Base-by-base conservation (phyloP, 345 rosid genomes). In the Arabidopsis thaliana region DNA sequence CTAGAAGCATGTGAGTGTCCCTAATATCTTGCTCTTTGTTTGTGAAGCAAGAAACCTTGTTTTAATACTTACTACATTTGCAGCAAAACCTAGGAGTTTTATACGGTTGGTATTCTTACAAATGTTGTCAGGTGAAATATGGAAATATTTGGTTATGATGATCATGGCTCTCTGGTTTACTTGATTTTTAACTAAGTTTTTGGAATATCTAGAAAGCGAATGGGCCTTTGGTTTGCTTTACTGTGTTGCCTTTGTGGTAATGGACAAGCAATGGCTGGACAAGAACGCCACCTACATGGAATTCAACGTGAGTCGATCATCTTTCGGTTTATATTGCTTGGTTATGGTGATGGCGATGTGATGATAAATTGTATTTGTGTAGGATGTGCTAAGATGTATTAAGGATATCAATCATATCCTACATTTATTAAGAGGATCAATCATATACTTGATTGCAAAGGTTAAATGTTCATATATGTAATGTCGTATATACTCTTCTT, bases 221-320 rank as follows among this genome's bases (percentile, higher is more conserved):
- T 88, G 91, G 95, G 95, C 96, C 6, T 94, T 94, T 74, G 98
- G 90, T 77, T 81, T 94, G 83, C 95, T 94, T 50, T 94, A 94
- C 66, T 94, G 97, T 6, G 88, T 94, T 67, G 93, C 97, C 3
- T 94, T 94, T 60, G 75, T 78, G 79, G 81, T 94, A 11, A 94
- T 94, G 96, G 97, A 91, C 88, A 88, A 91, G 79, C 95, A 87
- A 81, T 94, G 98, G 98, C 83, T 94, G 24, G 91, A 87, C 65
- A 88, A 83, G 82, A 87, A 85, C 72, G 98, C 98, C 30, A 85
- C 96, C 1, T 94, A 91, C 82, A 94, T 94, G 97, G 96, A 91
- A 74, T 94, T 94, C 82, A 94, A 94, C 65, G 98, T 93, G 71
- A 86, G 98, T 41, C 23, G 1, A 8, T 37, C 11, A 16, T 16